Percentiles rank a stretch among this genome's conserved stretches.
Conservation (phyloP, 2,329 filamentous ascomycete species). For the Xylaria sp. region DNA sequence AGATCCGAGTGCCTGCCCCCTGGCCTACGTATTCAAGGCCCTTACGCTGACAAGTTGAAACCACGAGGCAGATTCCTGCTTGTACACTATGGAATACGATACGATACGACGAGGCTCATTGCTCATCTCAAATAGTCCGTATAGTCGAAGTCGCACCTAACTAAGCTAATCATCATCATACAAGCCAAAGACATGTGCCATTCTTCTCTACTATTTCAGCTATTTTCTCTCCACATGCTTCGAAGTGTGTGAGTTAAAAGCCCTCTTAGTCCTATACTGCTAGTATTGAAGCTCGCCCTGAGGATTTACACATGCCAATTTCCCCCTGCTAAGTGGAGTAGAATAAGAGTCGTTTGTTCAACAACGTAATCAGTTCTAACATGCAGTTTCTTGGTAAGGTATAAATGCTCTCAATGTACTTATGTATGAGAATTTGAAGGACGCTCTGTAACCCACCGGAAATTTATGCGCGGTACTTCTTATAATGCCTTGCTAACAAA, state of each 20-base stretch:
- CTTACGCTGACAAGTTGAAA: neutral
- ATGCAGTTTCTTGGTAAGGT: neutral
- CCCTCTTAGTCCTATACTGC: neutral
- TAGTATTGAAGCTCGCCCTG: neutral
- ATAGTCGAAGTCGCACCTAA: too few species aligned
- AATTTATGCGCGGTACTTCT: neutral
- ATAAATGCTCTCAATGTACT: neutral
- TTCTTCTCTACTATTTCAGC: neutral
- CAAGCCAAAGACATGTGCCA: neutral
- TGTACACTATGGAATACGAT: neutral
- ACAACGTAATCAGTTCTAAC: too few species aligned
- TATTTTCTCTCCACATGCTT: neutral
- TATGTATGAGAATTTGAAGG: neutral
- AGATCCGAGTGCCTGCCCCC: constrained; percentile 7
- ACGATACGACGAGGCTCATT: neutral
- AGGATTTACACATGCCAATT: neutral
- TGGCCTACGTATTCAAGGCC: neutral
- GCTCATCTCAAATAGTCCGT: neutral
- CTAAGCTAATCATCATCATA: neutral
- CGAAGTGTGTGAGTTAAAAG: neutral
- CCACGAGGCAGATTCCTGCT: neutral
- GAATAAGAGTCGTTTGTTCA: too few species aligned
- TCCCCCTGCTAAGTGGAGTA: neutral
- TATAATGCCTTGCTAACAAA: too few species aligned
- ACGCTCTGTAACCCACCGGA: neutral